These are phyloP conservation scores for Pestalotiopsis sp. DNA, from an alignment of 2,329 filamentous ascomycete species.

Conservation along the genomic window DNA sequence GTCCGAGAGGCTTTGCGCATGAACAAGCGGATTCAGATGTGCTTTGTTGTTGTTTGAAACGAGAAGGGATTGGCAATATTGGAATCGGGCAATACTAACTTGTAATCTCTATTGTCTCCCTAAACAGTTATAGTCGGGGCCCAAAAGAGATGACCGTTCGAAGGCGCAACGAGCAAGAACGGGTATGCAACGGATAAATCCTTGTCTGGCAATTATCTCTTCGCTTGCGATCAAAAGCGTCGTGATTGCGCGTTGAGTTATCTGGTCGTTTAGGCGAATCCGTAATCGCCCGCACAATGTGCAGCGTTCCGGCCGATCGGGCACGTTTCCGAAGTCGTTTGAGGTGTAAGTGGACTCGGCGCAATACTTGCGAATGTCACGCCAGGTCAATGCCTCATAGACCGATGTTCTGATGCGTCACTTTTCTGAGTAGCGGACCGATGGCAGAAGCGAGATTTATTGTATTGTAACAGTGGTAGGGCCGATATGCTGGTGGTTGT, in stretches of 20 bases:
- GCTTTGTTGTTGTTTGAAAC: neutral
- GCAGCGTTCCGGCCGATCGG: slow-evolving; percentile 1
- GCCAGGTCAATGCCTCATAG: neutral
- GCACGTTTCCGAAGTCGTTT: neutral
- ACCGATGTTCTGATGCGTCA: neutral
- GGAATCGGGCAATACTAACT: neutral
- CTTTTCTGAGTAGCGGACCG: neutral
- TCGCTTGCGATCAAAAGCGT: neutral
- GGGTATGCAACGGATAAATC: too few species aligned
- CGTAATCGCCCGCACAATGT: slow-evolving; percentile 1
- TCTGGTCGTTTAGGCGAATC: neutral
- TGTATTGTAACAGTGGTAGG: neutral
- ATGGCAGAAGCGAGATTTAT: neutral
- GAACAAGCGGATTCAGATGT: neutral
- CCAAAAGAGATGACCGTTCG: too few species aligned
- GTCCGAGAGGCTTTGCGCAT: neutral
- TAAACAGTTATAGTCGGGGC: too few species aligned
- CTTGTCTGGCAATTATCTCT: neutral
- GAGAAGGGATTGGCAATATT: neutral
- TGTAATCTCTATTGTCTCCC: neutral
- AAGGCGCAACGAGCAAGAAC: too few species aligned
- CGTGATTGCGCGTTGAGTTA: neutral
- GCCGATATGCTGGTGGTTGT: neutral
- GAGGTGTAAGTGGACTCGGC: neutral
- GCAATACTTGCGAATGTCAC: neutral